Conservation (phyloP, 495 filamentous ascomycete species). For the Aspergillus mulundensis region DNA sequence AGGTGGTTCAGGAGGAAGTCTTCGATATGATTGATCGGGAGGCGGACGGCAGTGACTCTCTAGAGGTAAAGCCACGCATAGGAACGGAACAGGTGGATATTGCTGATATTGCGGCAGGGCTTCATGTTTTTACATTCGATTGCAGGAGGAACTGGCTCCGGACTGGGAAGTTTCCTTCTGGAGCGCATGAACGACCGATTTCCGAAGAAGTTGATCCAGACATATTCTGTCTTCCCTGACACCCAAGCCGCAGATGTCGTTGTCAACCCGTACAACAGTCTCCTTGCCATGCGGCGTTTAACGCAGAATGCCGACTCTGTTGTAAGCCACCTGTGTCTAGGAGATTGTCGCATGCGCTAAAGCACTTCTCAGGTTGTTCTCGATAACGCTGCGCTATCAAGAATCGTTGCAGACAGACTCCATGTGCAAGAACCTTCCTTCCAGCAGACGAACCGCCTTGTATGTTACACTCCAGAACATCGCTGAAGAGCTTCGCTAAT, state of each 20-base stretch:
- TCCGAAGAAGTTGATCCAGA: conserved; percentile 98
- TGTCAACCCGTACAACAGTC: conserved; percentile 96
- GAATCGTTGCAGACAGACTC: conserved; percentile 90
- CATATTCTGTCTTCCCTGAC: conserved; percentile 97
- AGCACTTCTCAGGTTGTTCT: conserved; percentile 63
- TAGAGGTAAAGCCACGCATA: conserved; percentile 68
- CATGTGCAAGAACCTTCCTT: conserved; percentile 94
- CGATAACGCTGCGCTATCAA: conserved; percentile 89
- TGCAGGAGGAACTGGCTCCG: conserved; percentile 93
- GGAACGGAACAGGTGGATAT: background rate
- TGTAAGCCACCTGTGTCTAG: conserved; percentile 31
- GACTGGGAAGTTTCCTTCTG: conserved; percentile 89
- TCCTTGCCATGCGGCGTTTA: conserved; percentile 84
- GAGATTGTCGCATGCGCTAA: conserved; percentile 6
- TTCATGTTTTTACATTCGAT: conserved; percentile 99
- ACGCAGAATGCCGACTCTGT: conserved; percentile 97
- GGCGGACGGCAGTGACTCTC: conserved; percentile 93
- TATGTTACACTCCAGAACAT: conserved; percentile 24
- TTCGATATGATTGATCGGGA: conserved; percentile 99
- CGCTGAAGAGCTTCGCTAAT: background rate
- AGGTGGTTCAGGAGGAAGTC: conserved; percentile 89
- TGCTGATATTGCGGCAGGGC: conserved; percentile 47
- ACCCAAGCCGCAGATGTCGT: conserved; percentile 86
- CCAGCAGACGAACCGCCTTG: conserved; percentile 94
- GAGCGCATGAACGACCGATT: conserved; percentile 96